phyloP scores from a whole-genome alignment of 2,329 filamentous ascomycete genomes.

The Mollisiaceae sp. region DNA sequence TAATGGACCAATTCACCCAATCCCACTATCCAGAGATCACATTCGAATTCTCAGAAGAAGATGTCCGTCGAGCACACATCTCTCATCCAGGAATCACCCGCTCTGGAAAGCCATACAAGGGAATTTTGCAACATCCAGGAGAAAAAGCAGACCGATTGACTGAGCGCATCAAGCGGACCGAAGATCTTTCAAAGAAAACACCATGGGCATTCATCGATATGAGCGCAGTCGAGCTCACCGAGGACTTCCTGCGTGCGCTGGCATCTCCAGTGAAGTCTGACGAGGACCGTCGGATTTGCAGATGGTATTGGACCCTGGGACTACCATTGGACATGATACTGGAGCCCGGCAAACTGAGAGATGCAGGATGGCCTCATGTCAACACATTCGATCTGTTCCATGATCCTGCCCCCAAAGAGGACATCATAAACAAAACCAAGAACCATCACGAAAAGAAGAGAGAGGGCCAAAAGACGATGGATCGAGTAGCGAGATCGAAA shows the following conservation, averaged over 20 bases:
- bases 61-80: too few species aligned
- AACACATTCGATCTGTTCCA: neutral
- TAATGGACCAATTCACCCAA: too few species aligned
- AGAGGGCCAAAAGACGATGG: too few species aligned
- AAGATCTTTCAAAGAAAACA: neutral
- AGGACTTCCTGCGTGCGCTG: neutral
- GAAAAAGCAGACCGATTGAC: too few species aligned
- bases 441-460: neutral
- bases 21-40: too few species aligned
- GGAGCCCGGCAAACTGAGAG: constrained; percentile 10
- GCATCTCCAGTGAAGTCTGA: neutral
- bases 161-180: neutral
- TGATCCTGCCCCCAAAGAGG: neutral
- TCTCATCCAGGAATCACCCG: too few species aligned
- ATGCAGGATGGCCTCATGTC: neutral
- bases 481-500: too few species aligned
- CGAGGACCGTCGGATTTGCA: constrained; percentile 7
- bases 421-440: neutral
- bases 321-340: constrained; percentile 13
- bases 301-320: constrained; percentile 15
- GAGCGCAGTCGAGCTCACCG: neutral
- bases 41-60: too few species aligned
- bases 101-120: too few species aligned
- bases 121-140: too few species aligned
- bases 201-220: neutral